Percentiles rank a stretch among this genome's conserved stretches.
Conservation (phyloP, 305 asterid species). For the Fraxinus sp. region DNA sequence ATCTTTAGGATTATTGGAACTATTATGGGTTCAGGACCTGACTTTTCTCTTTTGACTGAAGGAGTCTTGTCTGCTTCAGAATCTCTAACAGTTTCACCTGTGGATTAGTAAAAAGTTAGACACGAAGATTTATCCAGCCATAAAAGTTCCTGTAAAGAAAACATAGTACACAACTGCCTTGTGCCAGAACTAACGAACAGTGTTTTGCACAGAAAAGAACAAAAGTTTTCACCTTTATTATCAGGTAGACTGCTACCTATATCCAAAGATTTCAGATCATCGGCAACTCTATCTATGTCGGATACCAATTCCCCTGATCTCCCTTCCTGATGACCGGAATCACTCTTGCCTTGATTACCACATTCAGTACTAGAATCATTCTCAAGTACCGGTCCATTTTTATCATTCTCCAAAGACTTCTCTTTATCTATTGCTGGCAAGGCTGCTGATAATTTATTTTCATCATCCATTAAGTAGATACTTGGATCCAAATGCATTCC, state of each 20-base stretch:
- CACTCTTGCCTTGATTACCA: constrained; percentile 31
- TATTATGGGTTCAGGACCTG: constrained; percentile 84
- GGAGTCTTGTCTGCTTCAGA: not conserved
- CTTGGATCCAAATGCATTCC: constrained; percentile 98
- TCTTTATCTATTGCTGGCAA: constrained; percentile 48
- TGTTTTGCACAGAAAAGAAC: constrained; percentile 6
- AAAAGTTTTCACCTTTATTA: constrained; percentile 42
- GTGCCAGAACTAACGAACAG: constrained; percentile 10
- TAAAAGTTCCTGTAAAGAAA: constrained; percentile 5
- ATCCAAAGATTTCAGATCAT: constrained; percentile 49
- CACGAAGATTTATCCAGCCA: constrained; percentile 11
- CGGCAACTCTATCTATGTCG: constrained; percentile 45
- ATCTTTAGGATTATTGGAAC: constrained; percentile 83
- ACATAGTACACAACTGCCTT: not conserved
- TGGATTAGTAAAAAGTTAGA: constrained; percentile 16
- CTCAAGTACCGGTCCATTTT: constrained; percentile 40
- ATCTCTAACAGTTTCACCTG: constrained; percentile 46
- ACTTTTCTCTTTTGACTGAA: constrained; percentile 46
- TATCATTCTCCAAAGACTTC: constrained; percentile 37
- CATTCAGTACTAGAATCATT: constrained; percentile 28
- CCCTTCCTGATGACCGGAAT: constrained; percentile 28
- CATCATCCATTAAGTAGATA: constrained; percentile 93
- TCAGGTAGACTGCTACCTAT: constrained; percentile 38
- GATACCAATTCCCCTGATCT: constrained; percentile 32
- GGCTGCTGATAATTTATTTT: constrained; percentile 51